Conservation (phyloP, 2,329 filamentous ascomycete species). For the Paradendryphiella salina region DNA sequence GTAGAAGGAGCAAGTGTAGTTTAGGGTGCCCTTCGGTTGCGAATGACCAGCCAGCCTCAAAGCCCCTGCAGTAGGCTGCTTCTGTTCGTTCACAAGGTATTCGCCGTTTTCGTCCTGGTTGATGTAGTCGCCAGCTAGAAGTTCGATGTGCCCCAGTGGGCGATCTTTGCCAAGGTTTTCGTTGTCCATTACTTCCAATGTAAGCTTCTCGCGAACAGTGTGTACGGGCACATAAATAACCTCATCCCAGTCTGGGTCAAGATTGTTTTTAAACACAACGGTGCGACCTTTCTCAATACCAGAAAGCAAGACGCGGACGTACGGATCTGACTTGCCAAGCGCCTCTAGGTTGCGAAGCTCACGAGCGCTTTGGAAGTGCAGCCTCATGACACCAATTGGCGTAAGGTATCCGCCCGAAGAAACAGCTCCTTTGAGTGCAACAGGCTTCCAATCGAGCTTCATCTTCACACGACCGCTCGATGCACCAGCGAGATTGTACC, state of each 20-base stretch:
- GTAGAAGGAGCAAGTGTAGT: slow-evolving; percentile 86
- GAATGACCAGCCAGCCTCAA: slow-evolving; percentile 75
- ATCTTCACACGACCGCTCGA: slow-evolving; percentile 87
- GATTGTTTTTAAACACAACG: slow-evolving; percentile 93
- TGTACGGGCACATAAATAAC: slow-evolving; percentile 93
- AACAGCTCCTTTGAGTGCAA: slow-evolving; percentile 76
- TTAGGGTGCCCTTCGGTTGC: slow-evolving; percentile 74
- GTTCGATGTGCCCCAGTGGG: slow-evolving; percentile 77
- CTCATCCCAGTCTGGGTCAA: slow-evolving; percentile 95
- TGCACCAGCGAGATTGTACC: slow-evolving; percentile 84
- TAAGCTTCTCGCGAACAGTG: slow-evolving; percentile 77
- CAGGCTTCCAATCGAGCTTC: slow-evolving; percentile 92
- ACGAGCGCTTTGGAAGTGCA: slow-evolving; percentile 83
- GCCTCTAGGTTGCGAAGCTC: slow-evolving; percentile 91
- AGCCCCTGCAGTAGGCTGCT: slow-evolving; percentile 66
- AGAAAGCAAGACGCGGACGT: slow-evolving; percentile 83
- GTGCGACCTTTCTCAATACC: slow-evolving; percentile 89
- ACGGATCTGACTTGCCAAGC: slow-evolving; percentile 95
- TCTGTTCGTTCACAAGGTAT: slow-evolving; percentile 77
- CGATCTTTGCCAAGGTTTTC: slow-evolving; percentile 92
- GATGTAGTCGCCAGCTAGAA: slow-evolving; percentile 78
- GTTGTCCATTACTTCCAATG: slow-evolving; percentile 94
- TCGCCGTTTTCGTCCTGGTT: slow-evolving; percentile 76
- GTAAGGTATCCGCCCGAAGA: slow-evolving; percentile 87
- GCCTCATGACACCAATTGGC: slow-evolving; percentile 90